Conservation (phyloP, 768 basidiomycete species). For the Hypsizygus marmoreus region DNA sequence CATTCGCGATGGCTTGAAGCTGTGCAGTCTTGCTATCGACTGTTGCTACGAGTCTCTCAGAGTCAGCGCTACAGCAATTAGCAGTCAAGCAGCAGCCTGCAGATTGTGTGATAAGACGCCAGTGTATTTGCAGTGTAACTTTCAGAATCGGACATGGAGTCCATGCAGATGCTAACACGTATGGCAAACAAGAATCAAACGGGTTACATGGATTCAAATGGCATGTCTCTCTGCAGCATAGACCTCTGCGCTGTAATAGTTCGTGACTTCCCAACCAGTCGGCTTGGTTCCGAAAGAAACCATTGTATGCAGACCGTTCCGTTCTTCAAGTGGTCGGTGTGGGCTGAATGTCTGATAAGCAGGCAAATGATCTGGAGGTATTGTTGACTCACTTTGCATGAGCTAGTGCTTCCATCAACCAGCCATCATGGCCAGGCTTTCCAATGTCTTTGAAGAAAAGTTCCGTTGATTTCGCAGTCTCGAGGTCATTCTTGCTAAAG, state of each 20-base stretch:
- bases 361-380: neutral
- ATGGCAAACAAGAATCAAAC: no score
- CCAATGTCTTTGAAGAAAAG: slow-evolving; percentile 16
- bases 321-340: slow-evolving; percentile 8
- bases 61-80: no score
- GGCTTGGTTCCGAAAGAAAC: slow-evolving; percentile 18
- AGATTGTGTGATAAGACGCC: no score
- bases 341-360: slow-evolving; percentile 1
- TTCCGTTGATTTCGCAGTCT: slow-evolving; percentile 12
- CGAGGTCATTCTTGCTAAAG: slow-evolving; percentile 9
- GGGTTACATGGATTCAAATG: no score
- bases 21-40: no score
- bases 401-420: slow-evolving; percentile 14
- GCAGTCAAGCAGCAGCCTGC: no score
- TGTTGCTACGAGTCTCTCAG: no score
- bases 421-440: slow-evolving; percentile 15
- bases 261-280: slow-evolving; percentile 17
- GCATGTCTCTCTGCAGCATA: slow-evolving; percentile 9
- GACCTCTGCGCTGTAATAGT: slow-evolving; percentile 18
- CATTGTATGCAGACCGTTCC: slow-evolving; percentile 16
- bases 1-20: no score
- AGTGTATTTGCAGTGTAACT: no score
- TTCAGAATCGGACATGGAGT: no score
- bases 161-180: no score
- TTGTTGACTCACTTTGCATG: slow-evolving; percentile 17